Evolutionary conservation across 1,139 yeast species (phyloP).

Genomic region (Saccharomyces uvarum): DNA sequence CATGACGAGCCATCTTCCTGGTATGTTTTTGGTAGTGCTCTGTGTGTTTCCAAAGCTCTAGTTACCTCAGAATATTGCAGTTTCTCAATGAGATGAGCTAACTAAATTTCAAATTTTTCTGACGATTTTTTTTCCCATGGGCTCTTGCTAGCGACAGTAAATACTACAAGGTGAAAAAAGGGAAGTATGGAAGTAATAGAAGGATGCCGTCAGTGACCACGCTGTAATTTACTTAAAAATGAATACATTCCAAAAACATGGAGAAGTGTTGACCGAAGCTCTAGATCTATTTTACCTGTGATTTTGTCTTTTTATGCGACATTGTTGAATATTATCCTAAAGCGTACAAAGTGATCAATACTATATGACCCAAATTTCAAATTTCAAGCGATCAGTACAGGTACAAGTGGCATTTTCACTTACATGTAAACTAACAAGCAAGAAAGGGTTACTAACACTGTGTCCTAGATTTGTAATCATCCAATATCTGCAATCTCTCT

Average conservation of each 20-base stretch:
- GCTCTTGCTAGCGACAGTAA: neutral
- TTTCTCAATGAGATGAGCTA: neutral
- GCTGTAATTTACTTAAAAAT: neutral
- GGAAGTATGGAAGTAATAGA: neutral
- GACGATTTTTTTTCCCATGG: neutral
- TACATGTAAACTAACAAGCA: neutral
- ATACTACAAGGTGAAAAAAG: neutral
- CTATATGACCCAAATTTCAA: neutral
- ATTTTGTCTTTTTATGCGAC: neutral
- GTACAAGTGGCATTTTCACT: neutral
- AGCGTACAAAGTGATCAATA: neutral
- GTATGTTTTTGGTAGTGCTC: neutral
- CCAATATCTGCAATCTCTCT: neutral
- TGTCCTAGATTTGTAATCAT: neutral
- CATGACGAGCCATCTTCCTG: slow-evolving; percentile 30
- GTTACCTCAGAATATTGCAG: neutral
- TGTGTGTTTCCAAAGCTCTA: neutral
- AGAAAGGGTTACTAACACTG: neutral
- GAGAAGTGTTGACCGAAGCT: neutral
- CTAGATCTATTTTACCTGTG: neutral
- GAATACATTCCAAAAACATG: neutral
- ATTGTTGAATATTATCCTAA: neutral
- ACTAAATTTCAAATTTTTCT: neutral
- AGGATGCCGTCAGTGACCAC: neutral
- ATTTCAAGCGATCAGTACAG: neutral